A percentile compares a stretch with the other conserved stretches of the same genome.
Conservation (phyloP, 73 alveolate genomes). For the Stentor coeruleus region DNA sequence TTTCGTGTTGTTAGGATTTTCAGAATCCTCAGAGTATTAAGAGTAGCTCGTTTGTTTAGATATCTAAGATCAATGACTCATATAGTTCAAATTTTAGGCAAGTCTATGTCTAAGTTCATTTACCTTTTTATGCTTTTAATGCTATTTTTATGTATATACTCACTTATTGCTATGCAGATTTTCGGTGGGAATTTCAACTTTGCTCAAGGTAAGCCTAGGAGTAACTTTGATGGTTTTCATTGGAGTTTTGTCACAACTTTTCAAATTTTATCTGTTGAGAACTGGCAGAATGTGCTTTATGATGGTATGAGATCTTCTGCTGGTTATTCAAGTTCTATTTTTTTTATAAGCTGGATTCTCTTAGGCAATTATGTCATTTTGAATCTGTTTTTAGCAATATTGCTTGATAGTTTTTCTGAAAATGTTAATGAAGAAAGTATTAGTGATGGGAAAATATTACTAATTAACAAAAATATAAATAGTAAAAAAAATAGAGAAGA, state of each 20-base stretch:
- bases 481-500: not conserved
- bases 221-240: conserved; percentile 61
- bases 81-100: conserved; percentile 65
- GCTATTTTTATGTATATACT: conserved; percentile 58
- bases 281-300: conserved; percentile 68
- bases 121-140: conserved; percentile 55
- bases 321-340: conserved; percentile 36
- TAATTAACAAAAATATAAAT: not conserved
- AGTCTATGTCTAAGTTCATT: conserved; percentile 51
- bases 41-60: conserved; percentile 40
- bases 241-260: conserved; percentile 61
- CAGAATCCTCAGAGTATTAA: conserved; percentile 54
- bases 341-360: conserved; percentile 84
- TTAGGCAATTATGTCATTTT: conserved; percentile 92
- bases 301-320: conserved; percentile 32
- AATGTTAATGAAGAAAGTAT: conserved; percentile 50
- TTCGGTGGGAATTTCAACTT: conserved; percentile 38
- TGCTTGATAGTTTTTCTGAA: conserved; percentile 80
- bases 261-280: conserved; percentile 70
- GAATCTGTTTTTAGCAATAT: conserved; percentile 88
- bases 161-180: conserved; percentile 47
- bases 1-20: conserved; percentile 34
- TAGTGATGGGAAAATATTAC: not conserved
- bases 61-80: conserved; percentile 60
- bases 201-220: conserved; percentile 36